phyloP scores from a whole-genome alignment of 2,329 filamentous ascomycete species.

The Aspergillus pseudoglaucus region DNA sequence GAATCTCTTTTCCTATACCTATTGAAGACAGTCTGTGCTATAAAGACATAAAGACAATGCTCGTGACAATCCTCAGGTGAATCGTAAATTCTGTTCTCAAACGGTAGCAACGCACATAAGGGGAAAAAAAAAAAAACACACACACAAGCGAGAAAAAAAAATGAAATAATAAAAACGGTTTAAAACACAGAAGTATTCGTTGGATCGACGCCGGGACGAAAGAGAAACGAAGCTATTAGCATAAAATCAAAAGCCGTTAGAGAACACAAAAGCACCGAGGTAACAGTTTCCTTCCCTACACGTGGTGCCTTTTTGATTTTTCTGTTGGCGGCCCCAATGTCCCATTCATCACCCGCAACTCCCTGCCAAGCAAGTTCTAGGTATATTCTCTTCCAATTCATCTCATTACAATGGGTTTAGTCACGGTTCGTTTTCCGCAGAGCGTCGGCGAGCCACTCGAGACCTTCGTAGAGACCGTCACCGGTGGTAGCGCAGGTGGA shows the following conservation, averaged over 20 bases:
- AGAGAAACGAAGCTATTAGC: conserved; percentile 35
- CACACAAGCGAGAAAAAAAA: conserved; percentile 9
- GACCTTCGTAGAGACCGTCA: conserved; percentile 99
- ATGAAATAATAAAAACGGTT: conserved; percentile 22
- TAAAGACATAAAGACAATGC: background rate
- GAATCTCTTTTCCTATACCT: background rate
- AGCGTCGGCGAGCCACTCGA: conserved; percentile 83
- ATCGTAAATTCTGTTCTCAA: conserved; percentile 11
- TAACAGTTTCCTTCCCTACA: conserved; percentile 25
- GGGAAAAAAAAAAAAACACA: conserved; percentile 5
- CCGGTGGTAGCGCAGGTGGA: conserved; percentile 97
- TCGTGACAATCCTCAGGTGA: conserved; percentile 5
- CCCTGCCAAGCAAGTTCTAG: conserved; percentile 29
- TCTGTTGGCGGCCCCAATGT: conserved; percentile 22
- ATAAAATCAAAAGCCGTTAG: conserved; percentile 35
- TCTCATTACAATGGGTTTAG: conserved; percentile 33
- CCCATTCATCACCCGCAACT: conserved; percentile 32
- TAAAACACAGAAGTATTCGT: conserved; percentile 19
- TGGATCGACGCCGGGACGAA: conserved; percentile 27
- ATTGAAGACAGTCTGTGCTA: background rate
- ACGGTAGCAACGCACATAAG: conserved; percentile 7
- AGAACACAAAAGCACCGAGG: conserved; percentile 29
- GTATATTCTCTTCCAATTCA: conserved; percentile 24
- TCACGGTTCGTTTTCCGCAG: conserved; percentile 62
- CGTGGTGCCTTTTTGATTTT: conserved; percentile 15